Base-by-base conservation (phyloP, 139 green algal species). In the Gonium pectorale region DNA sequence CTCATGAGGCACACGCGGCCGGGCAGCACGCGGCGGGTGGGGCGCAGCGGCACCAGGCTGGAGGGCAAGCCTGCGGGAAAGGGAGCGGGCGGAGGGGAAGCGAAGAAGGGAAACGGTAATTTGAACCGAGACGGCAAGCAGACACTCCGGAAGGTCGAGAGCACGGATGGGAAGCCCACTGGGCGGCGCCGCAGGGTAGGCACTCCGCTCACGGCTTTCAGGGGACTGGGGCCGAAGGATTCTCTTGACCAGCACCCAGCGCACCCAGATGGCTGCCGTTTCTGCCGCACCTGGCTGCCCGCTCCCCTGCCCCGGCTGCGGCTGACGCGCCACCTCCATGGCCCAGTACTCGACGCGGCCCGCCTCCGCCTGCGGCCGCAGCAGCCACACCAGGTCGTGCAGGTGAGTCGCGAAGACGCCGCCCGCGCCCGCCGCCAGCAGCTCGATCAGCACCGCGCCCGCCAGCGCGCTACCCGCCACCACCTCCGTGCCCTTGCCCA, bases 401-500 rank as follows among this genome's bases (percentile, higher is more conserved):
- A 98, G 90, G 92, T 98, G 96, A 37, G 94, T 98, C 41, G 96
- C 96, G 89, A 98, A 98, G 6, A 98, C 86, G 59, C 95, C 96
- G 2, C 86, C 66, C 3, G 5, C 41, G 21, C 80, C 73, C 35
- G 29, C 44, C n/a, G 11, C 40, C 52, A 86, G 88, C 66, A 98
- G 90, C 7, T 84, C n/a, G 74, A 96, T 90, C 74, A 98, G 85
- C 56, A 98, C 83, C 3, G 90, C 90, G 0, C 80, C 93, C 0
- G 92, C 90, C 33, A 98, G 85, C 19, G 87, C 85, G 5, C 88
- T 92, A 15, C 95, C 96, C 33, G 92, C 89, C 15, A 62, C 59
- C 49, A 94, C 94, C 90, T 98, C 96, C 2, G 96, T 99, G 52
- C 96, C 96, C 83, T 98, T 98, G 43, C 96, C 95, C 77, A 99